A percentile compares a stretch with the other conserved stretches of the same genome.
phyloP scores from a whole-genome alignment of 768 basidiomycete genomes.

The Calvatia gigantea region DNA sequence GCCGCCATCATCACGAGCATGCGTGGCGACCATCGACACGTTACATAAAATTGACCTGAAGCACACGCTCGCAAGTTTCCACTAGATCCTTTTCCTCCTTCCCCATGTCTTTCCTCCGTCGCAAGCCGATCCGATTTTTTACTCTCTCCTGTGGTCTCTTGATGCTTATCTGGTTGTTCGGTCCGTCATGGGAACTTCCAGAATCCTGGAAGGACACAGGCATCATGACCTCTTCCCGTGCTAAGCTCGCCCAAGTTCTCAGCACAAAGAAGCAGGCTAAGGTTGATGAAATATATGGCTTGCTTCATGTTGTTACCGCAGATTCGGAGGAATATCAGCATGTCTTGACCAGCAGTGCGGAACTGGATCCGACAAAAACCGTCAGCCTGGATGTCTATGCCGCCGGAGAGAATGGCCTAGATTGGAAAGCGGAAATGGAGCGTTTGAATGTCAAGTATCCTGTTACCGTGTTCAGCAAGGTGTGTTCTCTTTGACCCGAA shows the following conservation, averaged over 20 bases:
- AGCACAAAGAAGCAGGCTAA: constrained; percentile 24
- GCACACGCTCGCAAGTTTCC: not conserved
- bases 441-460: constrained; percentile 50
- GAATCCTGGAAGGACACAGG: constrained; percentile 30
- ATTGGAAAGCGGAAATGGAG: constrained; percentile 42
- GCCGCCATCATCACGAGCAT: not conserved
- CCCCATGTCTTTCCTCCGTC: constrained; percentile 36
- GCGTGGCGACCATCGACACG: not conserved
- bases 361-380: constrained; percentile 44
- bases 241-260: constrained; percentile 36
- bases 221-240: constrained; percentile 33
- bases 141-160: constrained; percentile 34
- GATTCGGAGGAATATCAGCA: constrained; percentile 31
- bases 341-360: constrained; percentile 33
- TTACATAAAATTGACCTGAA: constrained; percentile 13
- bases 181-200: constrained; percentile 40
- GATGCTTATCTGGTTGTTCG: constrained; percentile 36
- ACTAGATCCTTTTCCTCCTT: not conserved
- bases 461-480: constrained; percentile 82
- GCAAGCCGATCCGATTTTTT: constrained; percentile 28
- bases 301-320: constrained; percentile 62
- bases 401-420: constrained; percentile 35
- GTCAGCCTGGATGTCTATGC: constrained; percentile 55
- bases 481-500: constrained; percentile 24
- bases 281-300: constrained; percentile 64